Evolutionary conservation across 176 grass and related monocot species (phyloP), one percentile per base, ranked within the genome.

Genomic region (Ananas comosus): DNA sequence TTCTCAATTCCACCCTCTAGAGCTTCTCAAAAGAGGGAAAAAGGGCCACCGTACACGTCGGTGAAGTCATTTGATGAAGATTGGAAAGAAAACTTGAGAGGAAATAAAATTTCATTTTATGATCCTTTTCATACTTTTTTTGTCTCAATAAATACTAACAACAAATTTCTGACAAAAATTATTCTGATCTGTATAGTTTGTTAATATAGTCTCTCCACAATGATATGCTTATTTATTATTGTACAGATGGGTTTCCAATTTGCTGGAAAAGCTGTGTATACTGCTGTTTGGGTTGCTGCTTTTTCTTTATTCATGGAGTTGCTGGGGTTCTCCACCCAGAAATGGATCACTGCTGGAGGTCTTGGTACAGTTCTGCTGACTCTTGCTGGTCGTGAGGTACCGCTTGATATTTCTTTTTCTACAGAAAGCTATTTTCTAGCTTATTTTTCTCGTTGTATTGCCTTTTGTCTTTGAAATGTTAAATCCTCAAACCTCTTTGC

Each of bases 321-420:
- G 84, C 76, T 93, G 74, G 93, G 89, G 67, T 92, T 97, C 79
- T 93, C 88, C 69, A 99, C 94, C 79, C 89, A 99, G 75, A 99
- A 85, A 80, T 92, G 89, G 82, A 78, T 99, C 51, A 99, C 89
- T 80, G 89, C 94, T 70, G 89, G 94, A 81, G 94, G 94, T 80
- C 91, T 99, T 50, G 94, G 94, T 70, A 93, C 94, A 73, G 94
- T 99, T 19, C 86, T 99, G 66, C 83, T 99, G 69, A 99, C 87
- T 47, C 94, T 99, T 80, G 89, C 94, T 88, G 87, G 94, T 42
- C 94, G 89, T 68, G 94, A 93, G 89, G 94, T 99, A 99, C 64
- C 75, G 48, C 69, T 48, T 29, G 64, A 3, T 67, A 73, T 56
- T 48, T 67, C 65, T 54, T 64, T 53, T 61, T 70, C 27, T 80